These are phyloP conservation scores for Medicago ruthenica DNA, from an alignment of 306 rosid genomes.

Conservation along the genomic window DNA sequence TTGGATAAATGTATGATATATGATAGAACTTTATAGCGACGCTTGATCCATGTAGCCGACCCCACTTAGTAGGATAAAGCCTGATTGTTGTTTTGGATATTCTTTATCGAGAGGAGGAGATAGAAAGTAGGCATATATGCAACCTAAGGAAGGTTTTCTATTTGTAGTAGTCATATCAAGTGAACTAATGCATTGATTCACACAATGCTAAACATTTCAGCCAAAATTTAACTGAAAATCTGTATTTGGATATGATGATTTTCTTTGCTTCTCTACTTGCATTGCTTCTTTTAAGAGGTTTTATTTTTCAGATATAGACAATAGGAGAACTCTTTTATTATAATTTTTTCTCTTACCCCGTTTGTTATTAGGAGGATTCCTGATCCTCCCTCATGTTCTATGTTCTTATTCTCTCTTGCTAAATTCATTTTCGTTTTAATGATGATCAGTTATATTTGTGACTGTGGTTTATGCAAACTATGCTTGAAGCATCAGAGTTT, in stretches of 20 bases:
- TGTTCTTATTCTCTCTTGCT: neutral
- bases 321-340: neutral
- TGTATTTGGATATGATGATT: constrained; percentile 4
- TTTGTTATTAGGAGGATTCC: constrained; percentile 3
- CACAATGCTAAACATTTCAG: neutral
- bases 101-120: neutral
- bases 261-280: constrained; percentile 22
- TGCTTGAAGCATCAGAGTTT: constrained; percentile 21
- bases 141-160: constrained; percentile 3
- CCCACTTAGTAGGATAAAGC: too few relatives aligned
- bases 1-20: too few relatives aligned
- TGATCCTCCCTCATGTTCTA: neutral
- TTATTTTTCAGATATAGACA: neutral
- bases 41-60: too few relatives aligned
- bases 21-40: too few relatives aligned
- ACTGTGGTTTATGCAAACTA: constrained; percentile 9
- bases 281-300: constrained; percentile 2
- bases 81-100: neutral
- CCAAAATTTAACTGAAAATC: constrained; percentile 12
- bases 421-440: constrained; percentile 7
- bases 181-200: constrained; percentile 9
- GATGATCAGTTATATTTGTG: neutral
- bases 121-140: constrained; percentile 17
- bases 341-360: neutral
- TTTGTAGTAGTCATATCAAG: constrained; percentile 1